Conservation (phyloP, 805 yeast genomes). For the Yarrowia yakushimensis region DNA sequence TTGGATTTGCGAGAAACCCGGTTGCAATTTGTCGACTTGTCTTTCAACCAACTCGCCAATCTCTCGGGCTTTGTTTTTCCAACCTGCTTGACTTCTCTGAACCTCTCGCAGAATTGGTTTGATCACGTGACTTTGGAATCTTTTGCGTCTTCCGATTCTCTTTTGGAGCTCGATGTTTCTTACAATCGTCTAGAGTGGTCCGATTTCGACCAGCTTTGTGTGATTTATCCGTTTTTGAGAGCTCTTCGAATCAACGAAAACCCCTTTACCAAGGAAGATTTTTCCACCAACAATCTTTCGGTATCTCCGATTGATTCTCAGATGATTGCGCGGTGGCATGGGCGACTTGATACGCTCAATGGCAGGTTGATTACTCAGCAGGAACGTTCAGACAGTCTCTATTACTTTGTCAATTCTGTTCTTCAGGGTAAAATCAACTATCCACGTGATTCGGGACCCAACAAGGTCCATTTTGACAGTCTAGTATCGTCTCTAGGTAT, state of each 20-base stretch:
- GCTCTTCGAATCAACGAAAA: not conserved
- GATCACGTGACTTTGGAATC: not conserved
- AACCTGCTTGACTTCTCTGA: not conserved
- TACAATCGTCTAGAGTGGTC: slow-evolving; percentile 1
- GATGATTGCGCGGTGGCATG: slow-evolving; percentile 4
- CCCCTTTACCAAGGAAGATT: slow-evolving; percentile 2
- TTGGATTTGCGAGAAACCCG: not conserved
- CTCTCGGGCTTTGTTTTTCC: not conserved
- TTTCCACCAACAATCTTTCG: not conserved
- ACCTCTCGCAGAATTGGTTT: not conserved
- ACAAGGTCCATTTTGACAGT: not conserved
- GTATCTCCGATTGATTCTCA: slow-evolving; percentile 13
- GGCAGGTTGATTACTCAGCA: not conserved
- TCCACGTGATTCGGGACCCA: not conserved
- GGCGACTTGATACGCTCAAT: not conserved
- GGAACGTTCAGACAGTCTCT: not conserved
- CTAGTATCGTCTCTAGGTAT: not conserved
- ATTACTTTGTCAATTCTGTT: slow-evolving; percentile 6
- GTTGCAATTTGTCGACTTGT: not conserved
- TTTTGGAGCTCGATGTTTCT: not conserved
- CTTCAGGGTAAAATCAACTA: not conserved
- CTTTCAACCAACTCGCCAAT: not conserved
- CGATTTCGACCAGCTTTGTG: not conserved
- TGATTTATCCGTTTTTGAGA: not conserved
- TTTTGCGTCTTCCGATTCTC: not conserved